Conservation (phyloP, 106 monocot genomes). For the Allium cepa region DNA sequence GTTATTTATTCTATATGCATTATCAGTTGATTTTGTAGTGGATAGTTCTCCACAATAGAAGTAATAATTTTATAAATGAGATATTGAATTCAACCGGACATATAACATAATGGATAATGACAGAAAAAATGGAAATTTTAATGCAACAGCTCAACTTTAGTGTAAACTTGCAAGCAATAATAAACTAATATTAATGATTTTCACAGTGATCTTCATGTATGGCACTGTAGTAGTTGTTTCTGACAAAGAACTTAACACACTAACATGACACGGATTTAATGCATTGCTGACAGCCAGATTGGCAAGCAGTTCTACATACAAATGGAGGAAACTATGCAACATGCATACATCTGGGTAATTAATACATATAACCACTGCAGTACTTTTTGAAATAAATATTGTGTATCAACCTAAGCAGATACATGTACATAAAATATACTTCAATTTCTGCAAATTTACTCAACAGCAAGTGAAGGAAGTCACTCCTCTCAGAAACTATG, state of each 20-base stretch:
- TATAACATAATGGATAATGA: too few species aligned
- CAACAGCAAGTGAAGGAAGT: background rate
- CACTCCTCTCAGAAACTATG: too few species aligned
- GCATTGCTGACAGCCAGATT: background rate
- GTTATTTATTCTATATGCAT: too few species aligned
- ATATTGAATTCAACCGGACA: too few species aligned
- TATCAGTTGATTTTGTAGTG: too few species aligned
- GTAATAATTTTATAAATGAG: too few species aligned
- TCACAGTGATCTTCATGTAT: too few species aligned
- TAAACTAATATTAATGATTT: too few species aligned
- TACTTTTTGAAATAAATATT: background rate
- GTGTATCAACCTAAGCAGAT: background rate
- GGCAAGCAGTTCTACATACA: background rate
- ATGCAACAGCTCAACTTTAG: too few species aligned
- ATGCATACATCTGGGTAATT: background rate
- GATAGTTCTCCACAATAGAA: too few species aligned
- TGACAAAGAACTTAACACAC: background rate
- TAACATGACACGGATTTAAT: conserved; percentile 1
- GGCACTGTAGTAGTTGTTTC: background rate
- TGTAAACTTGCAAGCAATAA: too few species aligned
- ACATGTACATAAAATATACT: background rate
- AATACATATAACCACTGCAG: background rate
- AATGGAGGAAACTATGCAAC: background rate
- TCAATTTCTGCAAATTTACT: background rate
- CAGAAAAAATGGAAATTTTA: too few species aligned